Base-by-base conservation (phyloP, 1,139 yeast genomes). In the Diutina pseudorugosa region DNA sequence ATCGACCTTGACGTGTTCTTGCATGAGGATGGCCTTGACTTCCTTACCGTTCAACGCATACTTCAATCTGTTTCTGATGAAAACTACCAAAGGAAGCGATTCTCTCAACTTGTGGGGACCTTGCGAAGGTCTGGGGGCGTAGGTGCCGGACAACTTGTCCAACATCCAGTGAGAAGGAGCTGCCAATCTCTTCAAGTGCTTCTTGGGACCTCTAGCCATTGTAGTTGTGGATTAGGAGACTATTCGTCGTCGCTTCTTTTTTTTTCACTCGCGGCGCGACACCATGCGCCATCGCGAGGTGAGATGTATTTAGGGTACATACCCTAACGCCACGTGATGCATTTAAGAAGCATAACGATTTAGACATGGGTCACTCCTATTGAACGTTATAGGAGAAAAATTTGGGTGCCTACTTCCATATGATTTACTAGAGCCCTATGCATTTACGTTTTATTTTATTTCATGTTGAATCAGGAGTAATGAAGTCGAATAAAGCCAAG, bases 81-180 rank as follows among this genome's bases (percentile, higher is more conserved):
- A 93, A 66, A 93, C 93, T 71, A 93, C 83, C 79, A 93, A 85
- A 73, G 98, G 98, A 72, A 93, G 86, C 58, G 97, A 93, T 81
- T 93, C 98, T 79, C 98, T 86, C 77, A 91, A 85, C 81, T 93
- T 93, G 85, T 93, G 98, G 73, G 98, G 98, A 82, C 98, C 98
- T 65, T 96, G 85, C 61, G 97, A 89, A 72, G 98, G 96, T 83
- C 98, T 91, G 80, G 98, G 98, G 65, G 98, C 98, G 76, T 93
- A 93, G 72, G 90, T 82, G 73, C 99, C 99, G 75, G 97, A 87
- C 81, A 94, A 83, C 82, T 94, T 94, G 95, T 93, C 98, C 83
- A 94, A 87, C 95, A 94, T 88, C 98, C 98, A 94, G 86, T 94
- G 98, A 82, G 91, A 86, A 82, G 99, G 99, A 75, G 97, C 97